Evolutionary conservation across 164 flowering plant genomes (phyloP).

Genomic region (Buxus sempervirens): DNA sequence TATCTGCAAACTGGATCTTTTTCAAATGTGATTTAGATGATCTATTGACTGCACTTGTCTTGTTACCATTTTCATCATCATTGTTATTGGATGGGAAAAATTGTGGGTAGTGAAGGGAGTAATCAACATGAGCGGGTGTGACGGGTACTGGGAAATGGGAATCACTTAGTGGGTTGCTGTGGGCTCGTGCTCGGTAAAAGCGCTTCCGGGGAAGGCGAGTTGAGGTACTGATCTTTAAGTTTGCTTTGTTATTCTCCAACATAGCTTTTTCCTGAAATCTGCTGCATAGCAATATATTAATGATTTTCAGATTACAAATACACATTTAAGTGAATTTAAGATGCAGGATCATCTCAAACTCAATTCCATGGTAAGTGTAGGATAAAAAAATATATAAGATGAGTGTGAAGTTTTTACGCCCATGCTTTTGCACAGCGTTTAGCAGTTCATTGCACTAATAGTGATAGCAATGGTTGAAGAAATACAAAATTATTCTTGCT

Average conservation of each 20-base stretch:
- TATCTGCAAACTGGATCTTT: constrained; percentile 73
- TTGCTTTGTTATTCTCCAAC: constrained; percentile 32
- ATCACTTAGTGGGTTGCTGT: constrained; percentile 92
- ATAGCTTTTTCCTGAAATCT: constrained; percentile 12
- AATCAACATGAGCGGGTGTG: constrained; percentile 62
- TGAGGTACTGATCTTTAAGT: constrained; percentile 39
- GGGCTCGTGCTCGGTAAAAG: constrained; percentile 90
- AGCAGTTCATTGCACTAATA: too few relatives aligned
- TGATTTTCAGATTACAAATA: neutral
- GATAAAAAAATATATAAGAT: too few relatives aligned
- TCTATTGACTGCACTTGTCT: neutral
- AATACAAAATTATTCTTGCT: too few relatives aligned
- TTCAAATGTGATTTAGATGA: constrained; percentile 14
- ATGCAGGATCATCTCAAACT: neutral
- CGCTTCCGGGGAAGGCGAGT: constrained; percentile 86
- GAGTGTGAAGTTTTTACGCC: too few relatives aligned
- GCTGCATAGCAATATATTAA: neutral
- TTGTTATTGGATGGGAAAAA: constrained; percentile 31
- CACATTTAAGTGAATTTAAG: neutral
- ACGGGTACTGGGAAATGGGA: constrained; percentile 90
- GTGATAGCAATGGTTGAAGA: too few relatives aligned
- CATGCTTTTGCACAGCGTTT: too few relatives aligned
- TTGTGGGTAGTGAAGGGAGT: constrained; percentile 63
- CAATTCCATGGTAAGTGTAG: too few relatives aligned
- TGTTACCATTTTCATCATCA: neutral